Percentiles rank a stretch among this genome's conserved stretches.
phyloP scores from a whole-genome alignment of 805 yeast species.

The Blastobotrys peoriensis region DNA sequence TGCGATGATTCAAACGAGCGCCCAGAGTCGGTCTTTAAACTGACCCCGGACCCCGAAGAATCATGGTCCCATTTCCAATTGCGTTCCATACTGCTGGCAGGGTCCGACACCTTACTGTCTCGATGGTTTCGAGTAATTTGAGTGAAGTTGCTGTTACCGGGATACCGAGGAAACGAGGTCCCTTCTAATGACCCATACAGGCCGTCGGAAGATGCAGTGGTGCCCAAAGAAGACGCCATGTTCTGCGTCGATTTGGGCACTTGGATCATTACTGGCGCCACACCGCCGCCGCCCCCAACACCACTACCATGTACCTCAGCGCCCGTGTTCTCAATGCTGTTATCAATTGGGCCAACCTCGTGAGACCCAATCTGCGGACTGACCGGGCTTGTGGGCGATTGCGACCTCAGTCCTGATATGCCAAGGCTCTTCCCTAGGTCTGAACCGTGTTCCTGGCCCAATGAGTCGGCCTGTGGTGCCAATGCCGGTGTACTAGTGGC shows the following conservation, averaged over 20 bases:
- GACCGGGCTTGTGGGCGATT: neutral
- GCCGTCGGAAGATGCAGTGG: neutral
- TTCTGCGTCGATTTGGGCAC: neutral
- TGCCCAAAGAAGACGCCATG: neutral
- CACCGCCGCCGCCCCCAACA: neutral
- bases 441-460: neutral
- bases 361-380: too few species aligned
- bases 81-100: neutral
- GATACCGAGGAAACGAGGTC: constrained; percentile 25
- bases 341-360: neutral
- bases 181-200: neutral
- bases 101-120: neutral
- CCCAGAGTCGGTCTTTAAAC: neutral
- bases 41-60: neutral
- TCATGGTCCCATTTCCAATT: neutral
- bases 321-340: neutral
- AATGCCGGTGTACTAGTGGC: neutral
- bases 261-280: neutral
- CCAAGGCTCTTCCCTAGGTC: neutral
- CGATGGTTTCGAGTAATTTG: neutral
- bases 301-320: too few species aligned
- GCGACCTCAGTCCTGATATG: neutral
- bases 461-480: neutral
- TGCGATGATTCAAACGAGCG: constrained; percentile 15
- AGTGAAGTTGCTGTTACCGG: neutral